A percentile compares a stretch with the other conserved stretches of the same genome.
These are phyloP conservation scores for Schizosaccharomyces lindneri DNA, from an alignment of 805 yeast species.

Conservation along the genomic window DNA sequence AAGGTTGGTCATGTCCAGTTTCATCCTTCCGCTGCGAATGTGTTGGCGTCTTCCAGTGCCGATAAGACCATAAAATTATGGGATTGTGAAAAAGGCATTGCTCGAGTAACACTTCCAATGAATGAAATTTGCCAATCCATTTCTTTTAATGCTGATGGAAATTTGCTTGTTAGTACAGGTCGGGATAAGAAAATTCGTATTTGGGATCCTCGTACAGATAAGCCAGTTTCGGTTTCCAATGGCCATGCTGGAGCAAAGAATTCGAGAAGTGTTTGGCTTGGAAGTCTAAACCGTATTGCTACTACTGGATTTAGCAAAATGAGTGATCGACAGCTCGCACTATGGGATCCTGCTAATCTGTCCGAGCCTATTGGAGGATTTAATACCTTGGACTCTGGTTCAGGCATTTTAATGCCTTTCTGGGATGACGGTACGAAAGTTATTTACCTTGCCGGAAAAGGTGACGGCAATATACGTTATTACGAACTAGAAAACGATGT, in stretches of 20 bases:
- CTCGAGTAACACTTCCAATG: conserved; percentile 50
- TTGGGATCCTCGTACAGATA: conserved; percentile 68
- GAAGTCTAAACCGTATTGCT: conserved; percentile 56
- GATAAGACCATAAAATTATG: conserved; percentile 83
- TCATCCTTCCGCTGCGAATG: conserved; percentile 71
- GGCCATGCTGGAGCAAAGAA: conserved; percentile 89
- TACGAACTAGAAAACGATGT: conserved; percentile 63
- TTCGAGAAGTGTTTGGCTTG: conserved; percentile 73
- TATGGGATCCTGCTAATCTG: conserved; percentile 66
- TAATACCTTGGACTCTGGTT: conserved; percentile 60
- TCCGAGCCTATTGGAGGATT: conserved; percentile 67
- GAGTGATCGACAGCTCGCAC: conserved; percentile 83
- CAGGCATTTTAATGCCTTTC: conserved; percentile 83
- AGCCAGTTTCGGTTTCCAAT: conserved; percentile 54
- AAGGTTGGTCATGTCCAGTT: conserved; percentile 81
- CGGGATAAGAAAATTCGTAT: conserved; percentile 76
- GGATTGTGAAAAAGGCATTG: conserved; percentile 58
- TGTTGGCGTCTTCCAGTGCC: conserved; percentile 70
- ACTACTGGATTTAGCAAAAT: conserved; percentile 87
- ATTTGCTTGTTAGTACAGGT: conserved; percentile 62
- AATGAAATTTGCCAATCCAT: conserved; percentile 83
- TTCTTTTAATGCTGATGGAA: conserved; percentile 74
- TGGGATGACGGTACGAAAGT: conserved; percentile 61
- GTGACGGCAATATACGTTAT: conserved; percentile 92
- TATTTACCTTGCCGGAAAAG: conserved; percentile 74